Evolutionary conservation across 2,329 filamentous ascomycete species (phyloP), one percentile per base, ranked within the genome.

Genomic region (Claviceps digitariae): DNA sequence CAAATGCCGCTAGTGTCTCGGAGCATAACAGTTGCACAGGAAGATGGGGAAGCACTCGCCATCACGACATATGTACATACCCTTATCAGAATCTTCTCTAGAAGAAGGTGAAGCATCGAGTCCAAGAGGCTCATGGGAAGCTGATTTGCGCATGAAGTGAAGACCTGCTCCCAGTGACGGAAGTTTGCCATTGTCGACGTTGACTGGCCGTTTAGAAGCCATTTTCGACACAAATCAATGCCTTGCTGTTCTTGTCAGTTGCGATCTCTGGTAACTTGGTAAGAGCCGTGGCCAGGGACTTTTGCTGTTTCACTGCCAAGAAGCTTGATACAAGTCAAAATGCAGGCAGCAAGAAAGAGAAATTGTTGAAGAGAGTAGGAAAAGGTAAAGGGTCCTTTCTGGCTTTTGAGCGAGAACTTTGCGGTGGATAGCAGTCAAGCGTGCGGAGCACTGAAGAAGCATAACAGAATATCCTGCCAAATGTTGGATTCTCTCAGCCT

Each of bases 81-180:
- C 50, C 31, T n/a, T 38, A 8, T 20, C n/a, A 48, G 36, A 45
- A 34, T 45, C 51, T 20, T 49, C 50, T 20, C 52, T 52, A 17
- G 56, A 58, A 1, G 45, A 55, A 31, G 48, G 27, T 8, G 53
- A 20, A 7, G 36, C 40, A 2, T 55, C 54, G 15, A 47, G 46
- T 25, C 49, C 27, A 34, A 59, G 52, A 27, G 57, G 56, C 44
- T 59, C 56, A 49, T 54, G 56, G 25, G 57, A 59, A 20, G 56
- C 52, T 7, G 53, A 50, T 38, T 54, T 59, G 40, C 55, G 51
- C 49, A 58, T 51, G 4, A 47, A 51, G 25, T 29, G 53, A 38
- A 55, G 47, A 23, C 46, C 53, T 23, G 45, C 53, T 40, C 50
- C 49, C 17, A 52, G 44, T n/a, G 50, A 52, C 31, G 48, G 48